Base-by-base conservation (phyloP, 805 yeast genomes). In the Kodamaea lidongshanica region DNA sequence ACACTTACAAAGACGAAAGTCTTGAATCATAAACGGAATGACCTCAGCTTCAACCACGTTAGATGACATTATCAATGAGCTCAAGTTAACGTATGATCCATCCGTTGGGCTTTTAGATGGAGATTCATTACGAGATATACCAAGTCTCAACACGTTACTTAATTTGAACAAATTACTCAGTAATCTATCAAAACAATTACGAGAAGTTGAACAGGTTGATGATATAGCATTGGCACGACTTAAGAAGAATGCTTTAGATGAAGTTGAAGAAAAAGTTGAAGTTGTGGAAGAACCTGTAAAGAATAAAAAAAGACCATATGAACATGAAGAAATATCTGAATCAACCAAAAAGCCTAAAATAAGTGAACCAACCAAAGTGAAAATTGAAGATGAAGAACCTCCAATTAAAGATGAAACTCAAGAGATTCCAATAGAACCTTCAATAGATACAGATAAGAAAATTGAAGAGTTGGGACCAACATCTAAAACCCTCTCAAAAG, bases 401-500 rank as follows among this genome's bases (percentile, higher is more conserved):
- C n/a, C n/a, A n/a, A n/a, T n/a, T n/a, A n/a, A n/a, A n/a, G n/a
- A n/a, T n/a, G n/a, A n/a, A n/a, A n/a, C n/a, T n/a, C n/a, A n/a
- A n/a, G n/a, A n/a, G n/a, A n/a, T n/a, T n/a, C 23, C 14, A 25
- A 21, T 13, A 17, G 20, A 4, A 20, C 7, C 13, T 16, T 12
- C 11, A 17, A 16, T 9, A 8, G 16, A 5, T 23, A 15, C 13
- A 8, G 9, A 4, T 7, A 26, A 26, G 29, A 14, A 34, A 29
- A 15, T 39, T 25, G 3, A 19, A 15, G n/a, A n/a, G n/a, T n/a
- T n/a, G n/a, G n/a, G n/a, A n/a, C n/a, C n/a, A n/a, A n/a, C n/a
- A 0, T 64, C 84, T 1, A 88, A 80, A 48, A 71, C 80, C 1
- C 59, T 82, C 24, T 82, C 88, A 0, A 63, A 72, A 3, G 74